Evolutionary conservation across 176 grass and related monocot genomes (phyloP), one percentile per base, ranked within the genome.

Genomic region (Ensete ventricosum): DNA sequence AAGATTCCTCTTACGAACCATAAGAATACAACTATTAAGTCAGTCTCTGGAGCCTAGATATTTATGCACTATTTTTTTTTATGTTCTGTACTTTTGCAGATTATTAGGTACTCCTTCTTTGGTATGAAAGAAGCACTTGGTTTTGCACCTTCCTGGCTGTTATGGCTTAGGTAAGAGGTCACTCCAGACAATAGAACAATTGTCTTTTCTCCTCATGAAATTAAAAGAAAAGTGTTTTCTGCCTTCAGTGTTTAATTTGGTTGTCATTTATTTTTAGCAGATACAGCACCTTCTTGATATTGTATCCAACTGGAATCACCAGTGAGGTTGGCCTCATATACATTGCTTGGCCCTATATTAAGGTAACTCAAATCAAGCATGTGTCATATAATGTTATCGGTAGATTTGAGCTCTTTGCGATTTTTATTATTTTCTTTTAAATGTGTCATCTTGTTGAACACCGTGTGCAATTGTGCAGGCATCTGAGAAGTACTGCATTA

Each of bases 21-120:
- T 43, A 43, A 4, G 34, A 43, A 43, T 43, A 43, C 34, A 5
- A 43, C 34, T 43, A 6, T 43, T 43, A 43, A 43, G 34, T 6
- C 34, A 43, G 34, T 6, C 4, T 43, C 11, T 57, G 55, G 4
- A 57, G 17, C 17, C 14, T 57, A 20, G 57, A n/a, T n/a, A 60
- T 20, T 60, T n/a, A 65, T 65, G 12, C 63, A 65, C 22, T 65
- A 65, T 25, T 25, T 65, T 64, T n/a, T 55, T 57, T 19, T 19
- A 19, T 55, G 0, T 65, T 0, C 34, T 43, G 34, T 43, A 43
- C 0, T 5, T 22, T 76, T 84, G 77, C 53, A 99, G 95, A 91
- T 89, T 21, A 88, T 94, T 62, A 91, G 95, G 73, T 99, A 99
- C 69, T 89, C 95, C 11, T 99, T 99, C 81, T 99, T 99, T 79